A percentile compares a stretch with the other conserved stretches of the same genome.
phyloP scores from a whole-genome alignment of 208 protist species.

The Kentomonas sorsogonicus region DNA sequence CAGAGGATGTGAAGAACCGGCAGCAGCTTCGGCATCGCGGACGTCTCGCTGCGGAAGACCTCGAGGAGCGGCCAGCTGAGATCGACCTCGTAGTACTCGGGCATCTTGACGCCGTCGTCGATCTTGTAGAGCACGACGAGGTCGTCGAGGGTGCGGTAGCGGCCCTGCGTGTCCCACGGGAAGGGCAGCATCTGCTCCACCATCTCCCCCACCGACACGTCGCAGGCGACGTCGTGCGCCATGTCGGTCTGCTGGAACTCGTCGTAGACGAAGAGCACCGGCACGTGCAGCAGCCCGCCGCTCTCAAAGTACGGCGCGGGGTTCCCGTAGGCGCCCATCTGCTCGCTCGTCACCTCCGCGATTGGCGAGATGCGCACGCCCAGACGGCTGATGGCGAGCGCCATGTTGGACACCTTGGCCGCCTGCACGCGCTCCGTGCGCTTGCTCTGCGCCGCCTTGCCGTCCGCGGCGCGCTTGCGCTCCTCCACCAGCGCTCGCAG shows the following conservation, averaged over 20 bases:
- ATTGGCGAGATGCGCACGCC: constrained; percentile 52
- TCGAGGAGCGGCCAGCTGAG: constrained; percentile 63
- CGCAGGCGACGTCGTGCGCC: constrained; percentile 84
- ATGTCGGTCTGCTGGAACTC: constrained; percentile 91
- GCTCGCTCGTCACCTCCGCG: constrained; percentile 74
- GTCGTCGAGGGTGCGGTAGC: constrained; percentile 47
- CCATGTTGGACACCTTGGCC: constrained; percentile 54
- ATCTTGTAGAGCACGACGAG: constrained; percentile 82
- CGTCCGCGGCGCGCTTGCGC: constrained; percentile 15
- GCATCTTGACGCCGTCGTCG: constrained; percentile 77
- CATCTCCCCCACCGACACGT: constrained; percentile 52
- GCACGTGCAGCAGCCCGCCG: constrained; percentile 72
- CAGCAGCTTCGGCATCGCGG: constrained; percentile 67
- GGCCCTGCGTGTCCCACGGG: constrained; percentile 70
- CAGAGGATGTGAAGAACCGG: constrained; percentile 74
- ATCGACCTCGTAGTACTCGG: constrained; percentile 69
- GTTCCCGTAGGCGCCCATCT: constrained; percentile 79
- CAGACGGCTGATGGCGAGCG: constrained; percentile 49
- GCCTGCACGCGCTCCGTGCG: constrained; percentile 33
- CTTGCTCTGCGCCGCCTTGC: constrained; percentile 31
- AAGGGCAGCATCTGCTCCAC: constrained; percentile 82
- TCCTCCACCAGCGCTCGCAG: constrained; percentile 32
- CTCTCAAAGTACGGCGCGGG: constrained; percentile 74
- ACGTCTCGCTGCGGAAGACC: constrained; percentile 71
- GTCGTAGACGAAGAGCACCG: constrained; percentile 93